Base-by-base conservation (phyloP, 2,329 filamentous ascomycete genomes). In the Sclerotinia borealis region DNA sequence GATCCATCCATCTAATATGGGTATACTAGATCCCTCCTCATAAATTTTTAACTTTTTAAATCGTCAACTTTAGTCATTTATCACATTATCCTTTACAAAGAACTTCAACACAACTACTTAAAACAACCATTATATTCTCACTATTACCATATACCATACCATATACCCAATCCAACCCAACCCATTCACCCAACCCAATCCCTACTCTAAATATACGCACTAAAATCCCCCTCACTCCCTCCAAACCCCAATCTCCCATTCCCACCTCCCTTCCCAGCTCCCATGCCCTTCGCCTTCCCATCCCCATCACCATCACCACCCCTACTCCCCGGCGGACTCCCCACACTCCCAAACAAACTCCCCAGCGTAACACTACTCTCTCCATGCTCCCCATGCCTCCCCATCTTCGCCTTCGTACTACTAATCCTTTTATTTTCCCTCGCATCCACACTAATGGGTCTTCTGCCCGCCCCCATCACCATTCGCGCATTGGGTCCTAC, bases 381-480 rank as follows among this genome's bases (percentile, higher is more conserved):
- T 60, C 61, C 29, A 43, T 54, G 19, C 51, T 63, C 51, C 49
- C 59, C 25, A 64, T 65, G 25, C 56, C 62, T 52, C n/a, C 64
- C 61, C 39, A 65, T 66, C 36, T 56, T 64, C 7, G 49, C 65
- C 37, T 65, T 70, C 39, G 65, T 58, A 37, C 62, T 67, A 31
- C 59, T 47, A 51, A 55, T 63, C 37, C 61, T 64, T 31, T 54
- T 63, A 22, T 50, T 60, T 9, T 61, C 45, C n/a, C 55, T 59
- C 22, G 63, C 63, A 68, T 70, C 71, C 31, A 69, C 64, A 68
- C 70, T 72, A 27, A 69, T 39, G 1, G 69, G 71, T 55, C 70
- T 68, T 29, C 65, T 68, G 6, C 48, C 65, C 3, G 56, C 63
- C 1, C 69, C 68, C 37, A 45, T 49, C 15, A 69, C 34, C 48